Evolutionary conservation across 2,329 filamentous ascomycete genomes (phyloP).

Genomic region (Achaetomium macrosporum): DNA sequence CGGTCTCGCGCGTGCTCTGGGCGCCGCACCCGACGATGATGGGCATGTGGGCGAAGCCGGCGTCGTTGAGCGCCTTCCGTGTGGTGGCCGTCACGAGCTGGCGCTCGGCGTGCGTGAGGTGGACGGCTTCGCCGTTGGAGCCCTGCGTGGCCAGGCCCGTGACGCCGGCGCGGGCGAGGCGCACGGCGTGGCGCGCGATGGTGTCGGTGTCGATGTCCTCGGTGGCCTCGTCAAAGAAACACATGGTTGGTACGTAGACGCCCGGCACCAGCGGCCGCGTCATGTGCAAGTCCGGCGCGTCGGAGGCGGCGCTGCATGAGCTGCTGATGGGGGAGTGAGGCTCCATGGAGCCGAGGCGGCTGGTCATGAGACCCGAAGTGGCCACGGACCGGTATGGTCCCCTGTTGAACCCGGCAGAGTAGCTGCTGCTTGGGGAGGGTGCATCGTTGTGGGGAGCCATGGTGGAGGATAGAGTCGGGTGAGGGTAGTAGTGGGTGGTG

Average conservation of each 20-base stretch:
- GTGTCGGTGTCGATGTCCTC: conserved; percentile 62
- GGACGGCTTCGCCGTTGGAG: conserved; percentile 78
- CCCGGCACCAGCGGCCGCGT: conserved; percentile 40
- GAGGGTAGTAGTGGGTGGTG: background rate
- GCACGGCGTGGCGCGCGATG: conserved; percentile 56
- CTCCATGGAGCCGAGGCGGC: conserved; percentile 26
- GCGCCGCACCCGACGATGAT: conserved; percentile 71
- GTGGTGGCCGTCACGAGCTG: conserved; percentile 63
- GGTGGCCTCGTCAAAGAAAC: conserved; percentile 60
- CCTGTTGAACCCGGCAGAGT: conserved; percentile 37
- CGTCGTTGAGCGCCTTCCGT: conserved; percentile 60
- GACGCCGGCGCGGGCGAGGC: conserved; percentile 68
- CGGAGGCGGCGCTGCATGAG: conserved; percentile 38
- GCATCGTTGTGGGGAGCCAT: conserved; percentile 46
- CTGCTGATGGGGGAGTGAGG: conserved; percentile 36
- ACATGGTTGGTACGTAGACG: conserved; percentile 68
- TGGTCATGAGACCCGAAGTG: conserved; percentile 29
- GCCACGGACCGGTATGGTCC: conserved; percentile 31
- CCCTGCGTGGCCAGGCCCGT: conserved; percentile 71
- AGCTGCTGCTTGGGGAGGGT: conserved; percentile 41
- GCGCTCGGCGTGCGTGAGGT: conserved; percentile 66
- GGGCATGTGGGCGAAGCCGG: conserved; percentile 60
- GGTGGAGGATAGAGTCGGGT: conserved; percentile 7
- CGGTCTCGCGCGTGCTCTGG: conserved; percentile 67
- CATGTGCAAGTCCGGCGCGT: conserved; percentile 29